phyloP scores from a whole-genome alignment of 2,329 filamentous ascomycete species.

The Colletotrichum costaricense region DNA sequence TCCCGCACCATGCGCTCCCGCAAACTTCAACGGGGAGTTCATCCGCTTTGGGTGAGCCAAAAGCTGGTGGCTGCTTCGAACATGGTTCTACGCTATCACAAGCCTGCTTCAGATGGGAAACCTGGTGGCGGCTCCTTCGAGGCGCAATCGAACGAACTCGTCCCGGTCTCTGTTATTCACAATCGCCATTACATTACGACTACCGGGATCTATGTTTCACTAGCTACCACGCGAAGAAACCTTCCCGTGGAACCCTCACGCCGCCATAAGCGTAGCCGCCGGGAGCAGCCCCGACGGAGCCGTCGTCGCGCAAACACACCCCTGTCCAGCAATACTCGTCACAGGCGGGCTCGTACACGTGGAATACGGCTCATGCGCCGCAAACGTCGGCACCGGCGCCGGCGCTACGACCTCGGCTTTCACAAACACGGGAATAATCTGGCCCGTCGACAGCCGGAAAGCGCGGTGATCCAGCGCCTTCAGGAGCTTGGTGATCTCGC shows the following conservation, averaged over 20 bases:
- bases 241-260: constrained; percentile 35
- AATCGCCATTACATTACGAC: constrained; percentile 24
- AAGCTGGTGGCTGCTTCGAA: background rate
- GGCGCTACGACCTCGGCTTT: constrained; percentile 60
- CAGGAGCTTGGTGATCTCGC: constrained; percentile 64
- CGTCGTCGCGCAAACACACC: constrained; percentile 55
- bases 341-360: constrained; percentile 58
- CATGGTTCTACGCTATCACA: background rate
- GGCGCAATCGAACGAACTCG: background rate
- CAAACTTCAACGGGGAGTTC: background rate
- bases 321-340: constrained; percentile 53
- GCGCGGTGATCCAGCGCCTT: constrained; percentile 68
- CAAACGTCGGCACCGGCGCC: constrained; percentile 45
- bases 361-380: constrained; percentile 51
- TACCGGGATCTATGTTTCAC: background rate
- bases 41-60: background rate
- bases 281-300: constrained; percentile 27
- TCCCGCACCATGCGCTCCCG: background rate
- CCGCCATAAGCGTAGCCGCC: constrained; percentile 17
- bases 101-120: constrained; percentile 4
- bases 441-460: constrained; percentile 73
- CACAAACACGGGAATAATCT: constrained; percentile 75
- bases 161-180: background rate
- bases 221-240: background rate
- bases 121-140: background rate